Percentiles rank a stretch among this genome's conserved stretches.
These are phyloP conservation scores for Plenodomus tracheiphilus DNA, from an alignment of 2,329 filamentous ascomycete species.

Conservation along the genomic window DNA sequence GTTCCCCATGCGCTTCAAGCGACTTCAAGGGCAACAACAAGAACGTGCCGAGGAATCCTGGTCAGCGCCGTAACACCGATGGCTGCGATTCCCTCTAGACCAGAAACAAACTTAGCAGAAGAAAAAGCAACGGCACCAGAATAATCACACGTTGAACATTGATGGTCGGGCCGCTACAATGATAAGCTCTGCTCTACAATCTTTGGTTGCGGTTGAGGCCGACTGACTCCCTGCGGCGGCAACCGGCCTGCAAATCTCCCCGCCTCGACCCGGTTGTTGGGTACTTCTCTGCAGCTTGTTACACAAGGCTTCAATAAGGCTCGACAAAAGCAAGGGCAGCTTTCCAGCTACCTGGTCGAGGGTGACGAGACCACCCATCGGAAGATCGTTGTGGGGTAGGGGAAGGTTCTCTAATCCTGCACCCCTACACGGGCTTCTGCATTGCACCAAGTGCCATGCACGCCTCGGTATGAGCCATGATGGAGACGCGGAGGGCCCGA, in stretches of 20 bases:
- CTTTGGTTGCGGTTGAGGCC: conserved; percentile 32
- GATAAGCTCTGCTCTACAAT: conserved; percentile 16
- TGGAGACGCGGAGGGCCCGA: conserved; percentile 7
- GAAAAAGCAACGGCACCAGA: too few relatives aligned
- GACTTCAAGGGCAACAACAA: not conserved
- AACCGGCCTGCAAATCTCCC: conserved; percentile 26
- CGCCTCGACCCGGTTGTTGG: conserved; percentile 35
- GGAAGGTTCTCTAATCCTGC: conserved; percentile 32
- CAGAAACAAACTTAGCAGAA: too few relatives aligned
- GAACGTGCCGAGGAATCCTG: not conserved
- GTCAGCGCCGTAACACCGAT: too few relatives aligned
- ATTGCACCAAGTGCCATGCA: conserved; percentile 18
- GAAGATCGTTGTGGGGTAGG: conserved; percentile 30
- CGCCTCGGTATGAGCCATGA: not conserved
- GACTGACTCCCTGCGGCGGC: conserved; percentile 20
- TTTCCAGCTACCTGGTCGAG: conserved; percentile 32
- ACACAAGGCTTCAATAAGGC: conserved; percentile 21
- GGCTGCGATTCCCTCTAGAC: too few relatives aligned
- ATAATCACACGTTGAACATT: too few relatives aligned
- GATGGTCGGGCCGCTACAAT: not conserved
- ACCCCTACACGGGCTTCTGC: conserved; percentile 32
- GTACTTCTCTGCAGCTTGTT: conserved; percentile 25
- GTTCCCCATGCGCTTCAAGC: not conserved
- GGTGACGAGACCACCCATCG: conserved; percentile 29
- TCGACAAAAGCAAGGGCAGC: conserved; percentile 33